Evolutionary conservation across 1,284 basidiomycete species (phyloP).

Genomic region (Pascua guehoae): DNA sequence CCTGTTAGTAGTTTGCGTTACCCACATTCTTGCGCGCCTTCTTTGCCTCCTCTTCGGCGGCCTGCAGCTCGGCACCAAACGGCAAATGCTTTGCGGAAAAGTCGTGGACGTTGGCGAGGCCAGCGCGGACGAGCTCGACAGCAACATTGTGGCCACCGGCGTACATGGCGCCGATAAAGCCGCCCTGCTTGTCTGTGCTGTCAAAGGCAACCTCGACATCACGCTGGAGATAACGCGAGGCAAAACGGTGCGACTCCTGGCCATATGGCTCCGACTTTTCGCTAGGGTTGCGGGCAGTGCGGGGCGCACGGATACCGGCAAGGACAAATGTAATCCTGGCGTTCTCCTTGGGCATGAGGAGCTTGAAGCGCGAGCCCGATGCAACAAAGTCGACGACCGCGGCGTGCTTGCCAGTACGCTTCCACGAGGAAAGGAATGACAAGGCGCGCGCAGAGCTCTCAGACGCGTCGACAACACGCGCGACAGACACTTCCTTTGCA

Average conservation of each 20-base stretch:
- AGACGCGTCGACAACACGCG: slow-evolving; percentile 80
- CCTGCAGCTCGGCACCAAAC: slow-evolving; percentile 72
- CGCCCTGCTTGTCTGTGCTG: slow-evolving; percentile 86
- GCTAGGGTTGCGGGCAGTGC: slow-evolving; percentile 69
- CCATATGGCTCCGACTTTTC: slow-evolving; percentile 92
- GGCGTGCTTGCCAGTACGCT: slow-evolving; percentile 75
- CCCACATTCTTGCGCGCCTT: slow-evolving; percentile 68
- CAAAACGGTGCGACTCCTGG: slow-evolving; percentile 74
- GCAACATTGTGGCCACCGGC: slow-evolving; percentile 76
- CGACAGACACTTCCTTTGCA: slow-evolving; percentile 70
- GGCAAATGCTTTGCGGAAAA: slow-evolving; percentile 79
- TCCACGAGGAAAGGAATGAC: slow-evolving; percentile 86
- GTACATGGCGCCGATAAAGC: slow-evolving; percentile 89
- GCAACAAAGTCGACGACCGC: slow-evolving; percentile 92
- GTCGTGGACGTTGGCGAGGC: slow-evolving; percentile 73
- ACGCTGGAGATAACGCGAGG: slow-evolving; percentile 81
- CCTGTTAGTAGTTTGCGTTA: too few relatives aligned
- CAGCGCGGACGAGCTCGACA: slow-evolving; percentile 71
- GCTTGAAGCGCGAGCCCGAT: slow-evolving; percentile 89
- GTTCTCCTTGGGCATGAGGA: slow-evolving; percentile 86
- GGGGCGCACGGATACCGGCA: slow-evolving; percentile 77
- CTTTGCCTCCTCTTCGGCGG: slow-evolving; percentile 82
- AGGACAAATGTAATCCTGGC: slow-evolving; percentile 85
- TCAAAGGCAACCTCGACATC: slow-evolving; percentile 93
- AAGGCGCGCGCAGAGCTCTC: slow-evolving; percentile 75